These are phyloP conservation scores for Asterochloris sp. DNA, from an alignment of 139 green algal genomes.

Conservation along the genomic window DNA sequence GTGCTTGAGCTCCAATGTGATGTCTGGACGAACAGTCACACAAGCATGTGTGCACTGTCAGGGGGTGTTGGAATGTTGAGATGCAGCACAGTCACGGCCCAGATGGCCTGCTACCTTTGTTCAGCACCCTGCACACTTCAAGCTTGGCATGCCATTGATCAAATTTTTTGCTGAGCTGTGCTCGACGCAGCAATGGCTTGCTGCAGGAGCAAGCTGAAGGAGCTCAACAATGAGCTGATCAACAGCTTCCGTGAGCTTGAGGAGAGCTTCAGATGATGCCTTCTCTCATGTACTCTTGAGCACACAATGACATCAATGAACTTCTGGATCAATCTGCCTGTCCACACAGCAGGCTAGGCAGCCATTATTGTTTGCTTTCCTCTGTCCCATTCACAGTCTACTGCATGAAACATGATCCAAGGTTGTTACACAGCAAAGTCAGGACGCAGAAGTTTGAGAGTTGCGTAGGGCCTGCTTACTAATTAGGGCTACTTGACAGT, in stretches of 20 bases:
- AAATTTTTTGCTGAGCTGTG: not conserved
- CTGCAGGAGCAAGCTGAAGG: constrained; percentile 58
- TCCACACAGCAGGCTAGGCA: not conserved
- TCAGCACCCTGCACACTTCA: not conserved
- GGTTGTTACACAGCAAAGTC: too few species aligned
- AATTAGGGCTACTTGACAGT: too few species aligned
- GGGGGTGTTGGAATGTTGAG: not conserved
- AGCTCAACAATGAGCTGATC: constrained; percentile 81
- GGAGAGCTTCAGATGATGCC: constrained; percentile 88
- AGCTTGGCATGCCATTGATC: not conserved
- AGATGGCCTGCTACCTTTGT: not conserved
- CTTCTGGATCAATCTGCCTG: not conserved
- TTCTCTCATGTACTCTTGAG: too few species aligned
- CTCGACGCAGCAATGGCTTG: not conserved
- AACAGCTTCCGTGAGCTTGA: constrained; percentile 91
- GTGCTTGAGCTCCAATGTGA: too few species aligned
- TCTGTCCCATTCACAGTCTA: not conserved
- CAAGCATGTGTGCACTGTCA: not conserved
- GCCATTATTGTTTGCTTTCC: not conserved
- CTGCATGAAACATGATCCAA: not conserved
- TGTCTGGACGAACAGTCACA: too few species aligned
- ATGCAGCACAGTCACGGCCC: not conserved
- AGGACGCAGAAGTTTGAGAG: too few species aligned
- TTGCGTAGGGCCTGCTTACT: too few species aligned
- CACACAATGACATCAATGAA: too few species aligned